Evolutionary conservation across 495 filamentous ascomycete species (phyloP).

Genomic region (Penicillium canariense): DNA sequence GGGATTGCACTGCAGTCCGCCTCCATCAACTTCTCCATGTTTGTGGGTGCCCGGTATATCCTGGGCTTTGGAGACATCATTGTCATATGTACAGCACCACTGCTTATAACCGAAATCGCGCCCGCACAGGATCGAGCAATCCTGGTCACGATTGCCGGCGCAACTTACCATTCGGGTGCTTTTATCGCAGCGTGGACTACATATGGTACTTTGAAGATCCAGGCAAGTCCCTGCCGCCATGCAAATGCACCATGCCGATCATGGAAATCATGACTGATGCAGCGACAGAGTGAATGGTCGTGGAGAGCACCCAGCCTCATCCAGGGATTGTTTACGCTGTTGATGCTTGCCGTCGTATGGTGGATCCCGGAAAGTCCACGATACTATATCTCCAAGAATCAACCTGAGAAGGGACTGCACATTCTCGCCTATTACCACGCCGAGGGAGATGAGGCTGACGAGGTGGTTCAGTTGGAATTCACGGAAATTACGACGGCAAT

Average conservation of each 20-base stretch:
- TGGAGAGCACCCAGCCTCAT: slow-evolving; percentile 16
- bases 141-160: slow-evolving; percentile 15
- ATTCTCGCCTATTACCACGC: slow-evolving; percentile 39
- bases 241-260: neutral
- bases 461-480: slow-evolving; percentile 32
- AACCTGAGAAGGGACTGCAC: slow-evolving; percentile 36
- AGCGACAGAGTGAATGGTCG: slow-evolving; percentile 17
- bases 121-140: slow-evolving; percentile 18
- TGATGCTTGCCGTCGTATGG: slow-evolving; percentile 17
- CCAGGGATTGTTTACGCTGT: slow-evolving; percentile 11
- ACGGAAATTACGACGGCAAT: slow-evolving; percentile 36
- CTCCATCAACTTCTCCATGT: slow-evolving; percentile 20
- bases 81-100: slow-evolving; percentile 18
- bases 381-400: slow-evolving; percentile 33
- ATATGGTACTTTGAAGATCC: slow-evolving; percentile 22
- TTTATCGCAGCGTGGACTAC: slow-evolving; percentile 23
- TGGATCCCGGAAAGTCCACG: slow-evolving; percentile 17
- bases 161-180: slow-evolving; percentile 17
- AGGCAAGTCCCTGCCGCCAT: slow-evolving; percentile 1
- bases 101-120: slow-evolving; percentile 21
- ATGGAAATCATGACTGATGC: neutral
- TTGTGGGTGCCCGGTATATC: slow-evolving; percentile 20
- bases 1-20: slow-evolving; percentile 17
- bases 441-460: slow-evolving; percentile 25
- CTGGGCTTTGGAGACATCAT: slow-evolving; percentile 21